Evolutionary conservation across 768 basidiomycete species (phyloP).

Genomic region (Plicaturopsis crispa): DNA sequence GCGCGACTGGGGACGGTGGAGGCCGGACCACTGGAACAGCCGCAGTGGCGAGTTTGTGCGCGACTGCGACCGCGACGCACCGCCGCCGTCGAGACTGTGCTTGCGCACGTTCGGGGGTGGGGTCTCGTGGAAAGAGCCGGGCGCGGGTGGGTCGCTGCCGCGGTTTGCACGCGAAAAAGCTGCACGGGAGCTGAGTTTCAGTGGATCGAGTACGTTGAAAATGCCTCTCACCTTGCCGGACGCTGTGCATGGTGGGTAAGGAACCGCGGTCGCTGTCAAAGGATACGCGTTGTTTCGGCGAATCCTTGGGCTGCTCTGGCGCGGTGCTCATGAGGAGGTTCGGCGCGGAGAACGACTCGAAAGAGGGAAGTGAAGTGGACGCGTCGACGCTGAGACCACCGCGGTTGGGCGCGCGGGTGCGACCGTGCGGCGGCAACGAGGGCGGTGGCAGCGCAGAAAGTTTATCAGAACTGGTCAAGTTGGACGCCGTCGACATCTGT

Average conservation of each 20-base stretch:
- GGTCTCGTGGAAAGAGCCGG: constrained; percentile 24
- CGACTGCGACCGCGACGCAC: constrained; percentile 27
- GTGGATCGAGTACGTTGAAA: neutral
- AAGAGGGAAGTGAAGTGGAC: constrained; percentile 33
- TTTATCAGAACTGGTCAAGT: constrained; percentile 36
- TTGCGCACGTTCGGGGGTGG: constrained; percentile 14
- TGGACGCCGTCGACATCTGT: constrained; percentile 17
- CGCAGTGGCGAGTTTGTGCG: constrained; percentile 51
- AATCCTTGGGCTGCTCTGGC: constrained; percentile 24
- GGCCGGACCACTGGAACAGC: constrained; percentile 43
- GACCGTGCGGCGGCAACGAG: constrained; percentile 23
- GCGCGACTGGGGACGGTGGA: constrained; percentile 39
- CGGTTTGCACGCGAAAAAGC: constrained; percentile 22
- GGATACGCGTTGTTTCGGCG: constrained; percentile 43
- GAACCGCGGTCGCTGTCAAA: constrained; percentile 47
- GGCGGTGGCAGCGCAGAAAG: constrained; percentile 30
- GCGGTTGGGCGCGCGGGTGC: constrained; percentile 25
- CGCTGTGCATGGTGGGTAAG: constrained; percentile 27
- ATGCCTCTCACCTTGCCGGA: constrained; percentile 29
- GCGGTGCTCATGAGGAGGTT: constrained; percentile 9
- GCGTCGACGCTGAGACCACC: constrained; percentile 29
- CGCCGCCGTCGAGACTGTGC: constrained; percentile 11
- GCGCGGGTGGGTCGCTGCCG: constrained; percentile 26
- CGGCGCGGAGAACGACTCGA: constrained; percentile 16
- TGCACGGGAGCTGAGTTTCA: constrained; percentile 6